Evolutionary conservation across 306 rosid species (phyloP), one percentile per base, ranked within the genome.

Genomic region (Glycine tomentella): DNA sequence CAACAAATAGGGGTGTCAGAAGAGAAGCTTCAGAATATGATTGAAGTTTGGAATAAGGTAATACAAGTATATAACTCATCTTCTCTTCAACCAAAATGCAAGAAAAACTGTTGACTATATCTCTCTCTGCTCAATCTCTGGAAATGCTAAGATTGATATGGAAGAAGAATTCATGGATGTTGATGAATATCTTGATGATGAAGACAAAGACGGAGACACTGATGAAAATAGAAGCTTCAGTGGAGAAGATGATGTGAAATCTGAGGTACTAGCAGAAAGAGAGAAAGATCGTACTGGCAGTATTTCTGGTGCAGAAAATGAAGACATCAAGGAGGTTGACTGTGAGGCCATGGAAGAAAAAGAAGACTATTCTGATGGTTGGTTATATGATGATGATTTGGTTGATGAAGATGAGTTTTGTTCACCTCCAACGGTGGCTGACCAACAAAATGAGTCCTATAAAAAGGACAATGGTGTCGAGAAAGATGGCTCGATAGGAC

Each of bases 11-110:
- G 98, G 7, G 98, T 92, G 13, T 84, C 97, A 33, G 81, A 86
- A 76, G 93, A 82, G 89, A 95, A 95, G 88, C 88, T 93, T 86
- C 87, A 81, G 71, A 89, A 90, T 83, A 95, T 92, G 99, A 89
- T 93, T 80, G 99, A 93, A 86, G 98, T 95, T 84, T 95, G 97
- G 98, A 95, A 95, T 69, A 95, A 93, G 98, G 98, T 95, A 88
- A 75, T 75, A 11, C 63, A 4, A 74, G 40, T 17, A 17, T 57
- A 45, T n/a, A 25, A 73, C 78, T 70, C 44, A 62, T 15, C 74
- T 67, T n/a, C 59, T 48, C 20, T 57, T 75, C 66, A 55, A 72
- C 25, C 53, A 13, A 69, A 52, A 13, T 75, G 40, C 62, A 69
- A 62, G n/a, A 25, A 46, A 16, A 57, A 11, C 0, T 14, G 76